Base-by-base conservation (phyloP, 2,329 filamentous ascomycete species). In the Chaetothyriales sp. region DNA sequence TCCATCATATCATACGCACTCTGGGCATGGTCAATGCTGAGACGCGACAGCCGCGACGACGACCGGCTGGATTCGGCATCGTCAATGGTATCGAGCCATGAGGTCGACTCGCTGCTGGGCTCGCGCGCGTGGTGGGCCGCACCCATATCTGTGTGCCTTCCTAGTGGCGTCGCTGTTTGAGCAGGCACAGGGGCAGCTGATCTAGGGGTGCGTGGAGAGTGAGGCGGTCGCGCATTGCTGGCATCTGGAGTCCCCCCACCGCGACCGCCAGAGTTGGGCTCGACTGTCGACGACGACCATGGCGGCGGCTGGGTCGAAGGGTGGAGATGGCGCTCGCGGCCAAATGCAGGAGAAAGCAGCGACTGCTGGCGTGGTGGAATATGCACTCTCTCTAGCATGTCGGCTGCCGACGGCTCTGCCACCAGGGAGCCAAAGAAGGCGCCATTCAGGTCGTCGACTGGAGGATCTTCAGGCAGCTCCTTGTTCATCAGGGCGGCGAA, bases 51-150 rank as follows among this genome's bases (percentile, higher is more conserved):
- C n/a, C 55, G 86, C 1, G 87, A 75, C 0, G 89, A 95, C 1
- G 86, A 86, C 2, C 78, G 75, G 2, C 80, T 81, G 0, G 89
- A 95, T 18, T 79, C 83, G 36, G 83, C 86, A 19, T 95, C 89
- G 63, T 94, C 86, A 51, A 93, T 92, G 1, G 87, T 90, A 63
- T 95, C 86, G n/a, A 95, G 69, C 89, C 89, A 95, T 0, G 88
- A 94, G 49, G 84, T 87, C 3, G 85, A 86, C 63, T 88, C 86
- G 54, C 83, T 81, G 61, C 86, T 90, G 9, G 52, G 48, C 53
- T 55, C 52, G 28, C 56, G 50, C 26, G 49, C 45, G 20, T 56
- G 52, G 19, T 49, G 46, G 10, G 32, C 32, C 10, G 28, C 10
- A 4, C 10, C 32, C 12, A 5, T 39, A 15, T 39, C 32, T 15